phyloP scores from a whole-genome alignment of 1,139 yeast species.

The Eremothecium sinecaudum region DNA sequence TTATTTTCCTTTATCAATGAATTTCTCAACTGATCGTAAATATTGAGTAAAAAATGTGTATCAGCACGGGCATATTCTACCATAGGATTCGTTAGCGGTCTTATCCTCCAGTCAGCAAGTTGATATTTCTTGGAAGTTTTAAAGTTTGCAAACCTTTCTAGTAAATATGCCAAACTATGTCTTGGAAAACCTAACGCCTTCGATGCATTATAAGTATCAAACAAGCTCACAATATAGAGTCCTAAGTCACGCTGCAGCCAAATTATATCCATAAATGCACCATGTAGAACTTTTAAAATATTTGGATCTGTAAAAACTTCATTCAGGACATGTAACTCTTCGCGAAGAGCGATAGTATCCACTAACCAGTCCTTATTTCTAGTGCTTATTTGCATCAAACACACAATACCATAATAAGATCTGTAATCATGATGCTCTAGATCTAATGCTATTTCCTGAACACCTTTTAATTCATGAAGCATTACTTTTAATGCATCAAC shows the following conservation, averaged over 20 bases:
- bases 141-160: constrained; percentile 74
- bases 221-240: constrained; percentile 74
- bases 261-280: constrained; percentile 92
- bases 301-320: constrained; percentile 69
- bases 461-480: constrained; percentile 43
- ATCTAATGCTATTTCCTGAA: constrained; percentile 81
- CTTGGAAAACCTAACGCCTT: constrained; percentile 68
- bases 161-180: constrained; percentile 72
- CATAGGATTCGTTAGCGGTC: constrained; percentile 78
- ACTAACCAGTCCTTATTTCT: constrained; percentile 75
- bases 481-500: constrained; percentile 43
- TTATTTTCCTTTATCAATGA: constrained; percentile 45
- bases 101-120: constrained; percentile 90
- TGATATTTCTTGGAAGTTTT: constrained; percentile 91
- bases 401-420: constrained; percentile 82
- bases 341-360: constrained; percentile 67
- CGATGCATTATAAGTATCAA: constrained; percentile 91
- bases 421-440: constrained; percentile 93
- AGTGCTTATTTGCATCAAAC: constrained; percentile 87
- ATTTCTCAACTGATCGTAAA: constrained; percentile 67
- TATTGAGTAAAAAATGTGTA: constrained; percentile 79
- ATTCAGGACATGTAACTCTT: constrained; percentile 60
- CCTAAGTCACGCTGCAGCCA: constrained; percentile 98
- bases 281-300: constrained; percentile 84
- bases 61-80: constrained; percentile 86